A percentile compares a stretch with the other conserved stretches of the same genome.
Evolutionary conservation across 495 filamentous ascomycete genomes (phyloP).

Genomic region (Neurospora discreta): DNA sequence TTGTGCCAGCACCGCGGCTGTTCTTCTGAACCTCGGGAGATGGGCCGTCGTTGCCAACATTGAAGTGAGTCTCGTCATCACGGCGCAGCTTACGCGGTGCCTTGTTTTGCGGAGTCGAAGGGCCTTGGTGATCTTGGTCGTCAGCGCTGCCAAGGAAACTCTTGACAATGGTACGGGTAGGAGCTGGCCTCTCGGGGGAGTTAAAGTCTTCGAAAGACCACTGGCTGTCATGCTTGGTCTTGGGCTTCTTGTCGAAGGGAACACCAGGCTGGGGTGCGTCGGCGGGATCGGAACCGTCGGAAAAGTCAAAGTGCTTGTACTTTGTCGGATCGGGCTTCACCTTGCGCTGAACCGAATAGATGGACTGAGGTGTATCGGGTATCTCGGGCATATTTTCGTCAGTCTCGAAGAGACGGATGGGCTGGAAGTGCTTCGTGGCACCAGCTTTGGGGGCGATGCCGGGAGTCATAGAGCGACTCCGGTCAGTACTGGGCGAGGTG

Average conservation of each 20-base stretch:
- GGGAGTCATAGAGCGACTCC: conserved; percentile 30
- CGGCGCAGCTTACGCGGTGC: conserved; percentile 56
- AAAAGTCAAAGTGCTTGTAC: conserved; percentile 82
- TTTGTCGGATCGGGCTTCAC: conserved; percentile 57
- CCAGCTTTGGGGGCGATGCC: conserved; percentile 50
- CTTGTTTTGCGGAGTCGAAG: conserved; percentile 39
- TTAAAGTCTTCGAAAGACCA: conserved; percentile 87
- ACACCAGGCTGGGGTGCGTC: conserved; percentile 20
- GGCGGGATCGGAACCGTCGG: conserved; percentile 43
- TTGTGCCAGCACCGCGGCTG: conserved; percentile 39
- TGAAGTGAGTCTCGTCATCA: conserved; percentile 71
- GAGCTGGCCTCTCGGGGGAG: conserved; percentile 59
- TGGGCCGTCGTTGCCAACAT: conserved; percentile 39
- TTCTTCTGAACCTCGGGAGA: conserved; percentile 29
- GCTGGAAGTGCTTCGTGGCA: conserved; percentile 57
- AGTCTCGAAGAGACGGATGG: conserved; percentile 58
- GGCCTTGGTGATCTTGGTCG: neutral
- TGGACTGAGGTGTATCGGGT: conserved; percentile 25
- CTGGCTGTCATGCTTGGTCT: conserved; percentile 53
- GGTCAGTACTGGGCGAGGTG: conserved; percentile 38
- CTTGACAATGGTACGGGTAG: conserved; percentile 29
- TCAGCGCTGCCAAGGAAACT: neutral
- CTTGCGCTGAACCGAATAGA: conserved; percentile 31
- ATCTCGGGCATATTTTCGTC: conserved; percentile 35
- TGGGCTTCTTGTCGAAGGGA: conserved; percentile 26